A percentile compares a stretch with the other conserved stretches of the same genome.
Conservation (phyloP, 2,329 filamentous ascomycete species). For the Colletotrichum sidae region DNA sequence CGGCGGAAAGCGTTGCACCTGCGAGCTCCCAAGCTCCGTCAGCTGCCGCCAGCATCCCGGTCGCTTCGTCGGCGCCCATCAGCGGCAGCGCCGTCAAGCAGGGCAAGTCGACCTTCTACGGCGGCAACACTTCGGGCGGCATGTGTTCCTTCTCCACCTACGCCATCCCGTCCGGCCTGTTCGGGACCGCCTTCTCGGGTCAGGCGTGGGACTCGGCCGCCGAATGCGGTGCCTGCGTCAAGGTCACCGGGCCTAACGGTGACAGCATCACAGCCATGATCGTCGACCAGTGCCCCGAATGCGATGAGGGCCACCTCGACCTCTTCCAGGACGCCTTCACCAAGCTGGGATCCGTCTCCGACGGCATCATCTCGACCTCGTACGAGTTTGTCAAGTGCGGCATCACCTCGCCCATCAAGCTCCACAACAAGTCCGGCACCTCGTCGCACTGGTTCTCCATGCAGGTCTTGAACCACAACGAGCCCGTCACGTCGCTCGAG, state of each 20-base stretch:
- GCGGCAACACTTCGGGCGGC: constrained; percentile 68
- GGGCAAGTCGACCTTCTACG: constrained; percentile 64
- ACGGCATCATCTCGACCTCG: constrained; percentile 49
- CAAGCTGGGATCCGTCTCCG: constrained; percentile 49
- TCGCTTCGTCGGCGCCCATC: constrained; percentile 13
- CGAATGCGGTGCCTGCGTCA: constrained; percentile 71
- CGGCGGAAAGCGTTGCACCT: constrained; percentile 11
- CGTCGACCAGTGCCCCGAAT: constrained; percentile 59
- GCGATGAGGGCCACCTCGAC: constrained; percentile 54
- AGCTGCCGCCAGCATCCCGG: constrained; percentile 14
- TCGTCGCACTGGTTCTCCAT: constrained; percentile 55
- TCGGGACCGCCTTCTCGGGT: constrained; percentile 71
- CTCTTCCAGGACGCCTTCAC: constrained; percentile 57
- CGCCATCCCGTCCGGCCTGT: constrained; percentile 68
- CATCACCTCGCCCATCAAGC: constrained; percentile 54
- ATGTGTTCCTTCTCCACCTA: constrained; percentile 73
- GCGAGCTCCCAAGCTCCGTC: constrained; percentile 3
- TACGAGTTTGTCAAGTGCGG: constrained; percentile 54
- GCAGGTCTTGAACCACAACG: constrained; percentile 74
- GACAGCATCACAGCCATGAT: constrained; percentile 72
- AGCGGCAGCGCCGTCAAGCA: constrained; percentile 10
- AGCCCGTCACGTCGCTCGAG: constrained; percentile 66
- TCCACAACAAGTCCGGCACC: constrained; percentile 58
- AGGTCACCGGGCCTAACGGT: constrained; percentile 67
- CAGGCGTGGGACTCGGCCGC: constrained; percentile 66